A percentile compares a stretch with the other conserved stretches of the same genome.
Evolutionary conservation across 176 grass and related monocot species (phyloP).

Genomic region (Oryza meyeriana): DNA sequence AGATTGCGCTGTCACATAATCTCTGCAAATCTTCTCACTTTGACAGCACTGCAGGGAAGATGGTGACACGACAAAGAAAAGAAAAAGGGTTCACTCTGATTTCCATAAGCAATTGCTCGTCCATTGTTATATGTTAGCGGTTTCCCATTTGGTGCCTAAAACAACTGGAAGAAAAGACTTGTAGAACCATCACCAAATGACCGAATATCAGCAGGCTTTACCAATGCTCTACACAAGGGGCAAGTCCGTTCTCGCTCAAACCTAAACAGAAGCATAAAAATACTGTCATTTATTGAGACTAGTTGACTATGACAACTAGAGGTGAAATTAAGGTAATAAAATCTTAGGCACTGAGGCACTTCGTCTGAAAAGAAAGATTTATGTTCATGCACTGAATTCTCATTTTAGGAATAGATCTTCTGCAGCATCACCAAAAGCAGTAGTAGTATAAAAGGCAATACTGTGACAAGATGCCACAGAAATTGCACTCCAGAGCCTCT

Average conservation of each 20-base stretch:
- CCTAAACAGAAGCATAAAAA: constrained; percentile 44
- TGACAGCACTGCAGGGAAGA: constrained; percentile 16
- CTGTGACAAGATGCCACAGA: background rate
- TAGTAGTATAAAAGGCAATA: background rate
- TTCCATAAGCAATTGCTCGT: constrained; percentile 23
- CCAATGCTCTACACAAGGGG: constrained; percentile 81
- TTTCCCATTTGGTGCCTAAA: constrained; percentile 43
- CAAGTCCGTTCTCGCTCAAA: constrained; percentile 90
- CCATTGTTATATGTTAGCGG: constrained; percentile 41
- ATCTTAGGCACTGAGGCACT: background rate
- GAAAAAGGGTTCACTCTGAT: constrained; percentile 8
- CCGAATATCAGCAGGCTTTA: constrained; percentile 86
- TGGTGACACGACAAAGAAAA: constrained; percentile 1
- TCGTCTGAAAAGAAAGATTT: constrained; percentile 3
- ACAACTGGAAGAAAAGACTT: constrained; percentile 90
- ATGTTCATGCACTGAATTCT: background rate
- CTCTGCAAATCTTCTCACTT: constrained; percentile 17
- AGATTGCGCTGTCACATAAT: constrained; percentile 5
- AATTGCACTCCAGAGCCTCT: background rate
- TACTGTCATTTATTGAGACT: background rate
- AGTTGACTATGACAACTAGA: constrained; percentile 1
- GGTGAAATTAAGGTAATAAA: background rate
- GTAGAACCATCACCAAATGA: constrained; percentile 94
- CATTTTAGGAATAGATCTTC: background rate
- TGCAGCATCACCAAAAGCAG: background rate